Base-by-base conservation (phyloP, 1,284 basidiomycete species). In the Pseudozyma pruni region DNA sequence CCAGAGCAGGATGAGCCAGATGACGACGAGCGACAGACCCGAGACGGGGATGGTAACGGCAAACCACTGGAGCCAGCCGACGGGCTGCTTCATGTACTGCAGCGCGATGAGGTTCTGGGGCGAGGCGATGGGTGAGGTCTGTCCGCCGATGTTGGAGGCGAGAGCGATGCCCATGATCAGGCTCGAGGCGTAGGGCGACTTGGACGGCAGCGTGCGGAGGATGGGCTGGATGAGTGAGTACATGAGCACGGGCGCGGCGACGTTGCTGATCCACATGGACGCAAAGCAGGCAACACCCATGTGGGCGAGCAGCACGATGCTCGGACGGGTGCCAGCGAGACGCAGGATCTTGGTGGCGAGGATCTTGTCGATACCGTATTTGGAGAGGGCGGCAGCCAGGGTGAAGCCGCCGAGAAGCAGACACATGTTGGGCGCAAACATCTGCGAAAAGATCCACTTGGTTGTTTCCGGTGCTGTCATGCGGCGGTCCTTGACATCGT, bases 181-280 rank as follows among this genome's bases (percentile, higher is more conserved):
- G 78, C 92, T 93, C 43, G 92, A 92, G 0, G 89, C 92, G 82
- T 97, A 98, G 3, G 90, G 84, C 4, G 94, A 90, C 74, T 90
- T 91, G 2, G 91, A 89, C 13, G 95, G 94, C 3, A 99, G 86
- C 25, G 91, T 96, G 64, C 94, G 88, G 27, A 97, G 87, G 75
- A 98, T 97, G 14, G 95, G 96, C 90, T 97, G 81, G 82, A 98
- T 94, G 58, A 98, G 86, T n/a, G 94, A 94, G 83, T 97, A 98
- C 85, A 94, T 97, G 13, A 98, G 86, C 1, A 95, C 97, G 13
- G 96, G 96, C 8, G 95, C 95, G 0, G 95, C 95, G 14, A 98
- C 95, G 80, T 99, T 98, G 82, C 91, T 91, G 78, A 98, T 98
- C 96, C 94, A 98, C 96, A 98, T 99, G 82, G 91, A 93, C 2